phyloP scores from a whole-genome alignment of 352 stramenopile species.

The Poterioochromonas sp. region DNA sequence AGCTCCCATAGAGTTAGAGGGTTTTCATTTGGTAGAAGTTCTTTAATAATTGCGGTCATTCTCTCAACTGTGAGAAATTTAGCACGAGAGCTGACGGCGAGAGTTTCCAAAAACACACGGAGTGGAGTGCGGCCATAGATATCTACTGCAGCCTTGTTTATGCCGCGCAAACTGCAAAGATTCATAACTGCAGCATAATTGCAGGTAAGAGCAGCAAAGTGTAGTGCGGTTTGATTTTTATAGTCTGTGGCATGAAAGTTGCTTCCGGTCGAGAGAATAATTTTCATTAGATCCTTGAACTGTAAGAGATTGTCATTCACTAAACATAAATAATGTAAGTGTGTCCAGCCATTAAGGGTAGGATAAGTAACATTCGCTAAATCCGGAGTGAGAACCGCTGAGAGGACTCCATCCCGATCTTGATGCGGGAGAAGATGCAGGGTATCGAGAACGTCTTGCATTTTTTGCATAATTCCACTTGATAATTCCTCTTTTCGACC shows the following conservation, averaged over 20 bases:
- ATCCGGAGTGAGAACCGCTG: neutral
- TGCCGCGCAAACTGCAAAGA: neutral
- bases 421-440: too few species aligned
- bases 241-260: neutral
- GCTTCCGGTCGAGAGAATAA: too few species aligned
- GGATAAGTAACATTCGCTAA: neutral
- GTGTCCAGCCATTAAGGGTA: neutral
- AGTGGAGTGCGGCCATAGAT: neutral
- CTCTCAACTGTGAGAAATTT: too few species aligned
- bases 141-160: neutral
- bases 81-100: neutral
- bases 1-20: too few species aligned
- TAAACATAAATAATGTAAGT: neutral
- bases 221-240: neutral
- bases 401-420: neutral
- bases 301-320: neutral
- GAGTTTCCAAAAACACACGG: neutral
- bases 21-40: too few species aligned
- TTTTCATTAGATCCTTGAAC: neutral
- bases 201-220: neutral
- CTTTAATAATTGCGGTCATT: too few species aligned
- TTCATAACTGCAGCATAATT: neutral
- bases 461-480: neutral
- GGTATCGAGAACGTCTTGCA: too few species aligned
- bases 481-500: neutral